phyloP scores from a whole-genome alignment of 169 alveolate species.

The Plasmodium ovale region DNA sequence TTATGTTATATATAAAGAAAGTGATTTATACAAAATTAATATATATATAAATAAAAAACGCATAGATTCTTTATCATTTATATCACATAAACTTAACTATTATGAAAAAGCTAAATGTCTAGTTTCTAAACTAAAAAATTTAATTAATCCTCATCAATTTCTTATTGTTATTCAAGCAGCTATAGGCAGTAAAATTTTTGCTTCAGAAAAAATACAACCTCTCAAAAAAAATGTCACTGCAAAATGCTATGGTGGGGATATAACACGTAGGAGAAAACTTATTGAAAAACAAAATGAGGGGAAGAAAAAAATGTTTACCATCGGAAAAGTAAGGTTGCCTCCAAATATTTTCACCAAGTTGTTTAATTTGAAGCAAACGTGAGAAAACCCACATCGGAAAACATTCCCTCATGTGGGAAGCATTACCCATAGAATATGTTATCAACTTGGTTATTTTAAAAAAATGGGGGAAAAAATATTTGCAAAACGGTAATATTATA shows the following conservation, averaged over 20 bases:
- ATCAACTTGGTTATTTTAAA: too few species aligned
- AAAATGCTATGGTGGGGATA: slow-evolving; percentile 96
- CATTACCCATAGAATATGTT: too few species aligned
- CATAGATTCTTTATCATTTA: slow-evolving; percentile 90
- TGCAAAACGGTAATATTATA: background rate
- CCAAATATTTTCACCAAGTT: slow-evolving; percentile 62
- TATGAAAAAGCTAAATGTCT: slow-evolving; percentile 79
- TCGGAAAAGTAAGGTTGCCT: slow-evolving; percentile 82
- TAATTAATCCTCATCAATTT: slow-evolving; percentile 92
- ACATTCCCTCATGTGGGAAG: too few species aligned
- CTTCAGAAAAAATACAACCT: slow-evolving; percentile 90
- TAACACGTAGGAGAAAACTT: slow-evolving; percentile 92
- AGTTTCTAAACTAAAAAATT: slow-evolving; percentile 87
- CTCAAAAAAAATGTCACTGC: slow-evolving; percentile 94
- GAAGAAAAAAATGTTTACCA: slow-evolving; percentile 84
- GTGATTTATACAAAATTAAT: slow-evolving; percentile 86
- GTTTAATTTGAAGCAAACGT: slow-evolving; percentile 21
- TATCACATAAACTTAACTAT: slow-evolving; percentile 87
- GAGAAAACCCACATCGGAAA: background rate
- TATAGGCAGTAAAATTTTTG: slow-evolving; percentile 91
- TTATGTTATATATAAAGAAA: slow-evolving; percentile 80
- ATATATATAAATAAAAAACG: slow-evolving; percentile 90
- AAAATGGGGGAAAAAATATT: background rate
- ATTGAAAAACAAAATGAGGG: slow-evolving; percentile 93
- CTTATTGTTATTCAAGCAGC: slow-evolving; percentile 92